Percentiles rank a stretch among this genome's conserved stretches.
Conservation (phyloP, 169 alveolate genomes). For the Plasmodium fragile region DNA sequence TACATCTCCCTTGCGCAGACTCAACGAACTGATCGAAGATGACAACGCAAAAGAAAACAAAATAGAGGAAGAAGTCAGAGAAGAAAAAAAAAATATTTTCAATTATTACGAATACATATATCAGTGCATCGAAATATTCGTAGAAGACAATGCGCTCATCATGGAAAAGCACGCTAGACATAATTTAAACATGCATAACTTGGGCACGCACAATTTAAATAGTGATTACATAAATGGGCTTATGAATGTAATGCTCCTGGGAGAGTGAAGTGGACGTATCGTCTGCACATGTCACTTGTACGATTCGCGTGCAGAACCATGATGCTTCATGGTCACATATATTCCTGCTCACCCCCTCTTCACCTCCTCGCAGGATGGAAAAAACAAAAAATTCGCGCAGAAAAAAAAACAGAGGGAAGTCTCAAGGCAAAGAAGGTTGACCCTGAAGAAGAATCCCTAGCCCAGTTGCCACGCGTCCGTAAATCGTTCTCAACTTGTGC, state of each 20-base stretch:
- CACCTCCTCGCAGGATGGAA: slow-evolving; percentile 48
- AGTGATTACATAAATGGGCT: slow-evolving; percentile 54
- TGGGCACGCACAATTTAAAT: slow-evolving; percentile 36
- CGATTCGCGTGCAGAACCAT: background rate
- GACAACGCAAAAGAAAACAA: slow-evolving; percentile 54
- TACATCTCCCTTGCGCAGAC: background rate
- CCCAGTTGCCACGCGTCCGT: background rate
- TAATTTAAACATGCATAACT: slow-evolving; percentile 27
- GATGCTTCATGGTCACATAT: background rate
- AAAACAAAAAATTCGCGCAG: slow-evolving; percentile 57
- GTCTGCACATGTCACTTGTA: background rate
- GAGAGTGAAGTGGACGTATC: background rate
- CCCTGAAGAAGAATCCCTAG: slow-evolving; percentile 26
- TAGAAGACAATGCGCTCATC: slow-evolving; percentile 16
- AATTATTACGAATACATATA: slow-evolving; percentile 72
- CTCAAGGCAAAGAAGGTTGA: slow-evolving; percentile 30
- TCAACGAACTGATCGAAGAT: slow-evolving; percentile 47
- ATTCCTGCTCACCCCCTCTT: background rate
- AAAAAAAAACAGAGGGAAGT: slow-evolving; percentile 45
- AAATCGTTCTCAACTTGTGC: background rate
- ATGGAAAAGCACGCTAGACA: slow-evolving; percentile 40
- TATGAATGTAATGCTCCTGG: slow-evolving; percentile 34
- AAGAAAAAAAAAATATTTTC: slow-evolving; percentile 47
- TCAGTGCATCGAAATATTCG: slow-evolving; percentile 68
- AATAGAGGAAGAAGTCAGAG: slow-evolving; percentile 72